A percentile compares a stretch with the other conserved stretches of the same genome.
Conservation (phyloP, 441 rosid genomes). For the Gossypium lobatum region DNA sequence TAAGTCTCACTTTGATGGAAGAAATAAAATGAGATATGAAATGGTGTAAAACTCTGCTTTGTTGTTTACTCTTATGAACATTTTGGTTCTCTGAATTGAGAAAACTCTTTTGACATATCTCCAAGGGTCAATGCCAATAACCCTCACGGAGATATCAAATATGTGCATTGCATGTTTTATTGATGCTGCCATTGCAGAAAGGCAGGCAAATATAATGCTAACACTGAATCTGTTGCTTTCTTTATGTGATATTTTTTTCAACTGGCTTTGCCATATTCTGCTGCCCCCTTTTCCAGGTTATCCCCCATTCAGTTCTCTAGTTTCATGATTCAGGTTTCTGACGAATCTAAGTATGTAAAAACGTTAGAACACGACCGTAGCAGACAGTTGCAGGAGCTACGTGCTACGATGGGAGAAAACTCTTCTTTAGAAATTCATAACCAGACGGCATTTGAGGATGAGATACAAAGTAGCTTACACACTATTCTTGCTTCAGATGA, state of each 20-base stretch:
- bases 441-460: conserved; percentile 79
- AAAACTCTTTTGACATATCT: background rate
- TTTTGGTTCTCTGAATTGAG: background rate
- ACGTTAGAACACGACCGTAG: conserved; percentile 62
- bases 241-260: background rate
- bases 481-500: conserved; percentile 76
- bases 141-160: background rate
- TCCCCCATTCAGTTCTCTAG: conserved; percentile 6
- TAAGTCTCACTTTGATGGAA: conserved; percentile 1
- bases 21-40: background rate
- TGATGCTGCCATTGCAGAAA: background rate
- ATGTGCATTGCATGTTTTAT: background rate
- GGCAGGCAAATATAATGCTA: conserved; percentile 2
- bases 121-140: background rate
- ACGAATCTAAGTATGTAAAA: conserved; percentile 77
- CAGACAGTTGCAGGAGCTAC: conserved; percentile 69
- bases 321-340: conserved; percentile 51
- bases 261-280: background rate
- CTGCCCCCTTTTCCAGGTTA: background rate
- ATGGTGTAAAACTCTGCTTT: background rate
- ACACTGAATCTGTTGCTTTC: background rate
- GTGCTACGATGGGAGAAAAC: conserved; percentile 59
- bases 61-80: background rate
- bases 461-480: conserved; percentile 55
- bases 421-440: conserved; percentile 45